Percentiles rank a stretch among this genome's conserved stretches.
phyloP scores from a whole-genome alignment of 192 early-diverging fungal genomes.

The Thoreauomyces humboldtii region DNA sequence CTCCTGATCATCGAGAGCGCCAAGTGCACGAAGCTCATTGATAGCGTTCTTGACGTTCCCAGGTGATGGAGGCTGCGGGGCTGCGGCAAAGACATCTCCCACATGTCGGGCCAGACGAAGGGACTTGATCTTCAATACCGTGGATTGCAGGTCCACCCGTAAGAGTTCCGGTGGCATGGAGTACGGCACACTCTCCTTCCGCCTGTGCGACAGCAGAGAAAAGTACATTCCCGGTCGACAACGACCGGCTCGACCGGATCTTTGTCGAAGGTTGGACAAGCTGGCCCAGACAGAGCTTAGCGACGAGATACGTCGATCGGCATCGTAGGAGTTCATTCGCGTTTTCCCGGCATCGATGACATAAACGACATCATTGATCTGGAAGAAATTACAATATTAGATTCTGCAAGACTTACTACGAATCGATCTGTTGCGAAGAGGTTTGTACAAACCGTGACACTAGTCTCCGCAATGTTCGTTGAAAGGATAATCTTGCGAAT shows the following conservation, averaged over 20 bases:
- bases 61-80: slow-evolving; percentile 43
- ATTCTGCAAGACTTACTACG: too few relatives aligned
- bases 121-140: slow-evolving; percentile 60
- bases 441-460: slow-evolving; percentile 73
- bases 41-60: slow-evolving; percentile 33
- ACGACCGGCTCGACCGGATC: slow-evolving; percentile 89
- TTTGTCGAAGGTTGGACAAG: slow-evolving; percentile 48
- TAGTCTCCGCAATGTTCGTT: slow-evolving; percentile 82
- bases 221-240: slow-evolving; percentile 61
- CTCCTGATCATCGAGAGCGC: slow-evolving; percentile 43
- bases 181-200: slow-evolving; percentile 29
- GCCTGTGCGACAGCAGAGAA: slow-evolving; percentile 49
- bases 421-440: too few relatives aligned
- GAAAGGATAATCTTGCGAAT: slow-evolving; percentile 74
- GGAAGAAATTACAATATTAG: slow-evolving; percentile 1
- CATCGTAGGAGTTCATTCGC: slow-evolving; percentile 63
- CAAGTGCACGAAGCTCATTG: slow-evolving; percentile 33
- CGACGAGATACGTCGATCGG: slow-evolving; percentile 36
- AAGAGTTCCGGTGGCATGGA: slow-evolving; percentile 70
- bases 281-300: slow-evolving; percentile 35
- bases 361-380: slow-evolving; percentile 74
- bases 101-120: slow-evolving; percentile 52
- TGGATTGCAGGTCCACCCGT: slow-evolving; percentile 76
- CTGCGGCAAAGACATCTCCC: slow-evolving; percentile 34
- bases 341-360: slow-evolving; percentile 76